Evolutionary conservation across 1,284 basidiomycete species (phyloP), one percentile per base, ranked within the genome.

Genomic region (Ustanciosporium gigantosporum): DNA sequence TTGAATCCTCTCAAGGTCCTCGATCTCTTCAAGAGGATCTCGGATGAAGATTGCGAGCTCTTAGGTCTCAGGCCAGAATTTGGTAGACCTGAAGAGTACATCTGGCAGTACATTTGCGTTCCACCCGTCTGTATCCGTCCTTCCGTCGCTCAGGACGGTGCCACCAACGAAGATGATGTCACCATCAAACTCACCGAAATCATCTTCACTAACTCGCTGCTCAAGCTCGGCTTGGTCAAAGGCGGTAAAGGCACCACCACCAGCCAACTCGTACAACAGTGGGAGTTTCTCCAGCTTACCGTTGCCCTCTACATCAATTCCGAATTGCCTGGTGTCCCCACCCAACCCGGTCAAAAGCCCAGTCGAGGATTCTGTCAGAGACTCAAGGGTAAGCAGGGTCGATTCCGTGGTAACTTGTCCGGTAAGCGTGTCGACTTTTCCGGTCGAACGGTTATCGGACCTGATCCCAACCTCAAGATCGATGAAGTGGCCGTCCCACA

Each of bases 371-470:
- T 98, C 76, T 95, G 96, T 41, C 95, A 99, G 77, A 89, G 95
- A 16, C 82, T 99, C 50, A 99, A 98, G 81, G 95, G 95, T 35
- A 99, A 99, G 79, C 92, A 97, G 79, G 95, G 95, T 73, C 91
- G 95, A 48, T 98, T 99, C 82, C 86, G 95, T 79, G 95, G 95
- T 23, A 99, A 99, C 78, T 83, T 99, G 16, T 97, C 93, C 0
- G 95, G 95, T 58, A 99, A 99, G 80, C 91, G 95, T 80, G 95
- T 99, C 68, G 95, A 99, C 79, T 98, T 98, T 77, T 97, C 93
- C 1, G 95, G 88, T 15, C 88, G 95, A 72, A 99, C 95, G 5
- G 95, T 99, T 79, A 99, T 99, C 74, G 94, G 91, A 2, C 95
- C 95, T 0, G 95, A 99, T 78, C 95, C 95, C 9, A 99, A 98